Base-by-base conservation (phyloP, 768 basidiomycete species). In the Leccinum boreale region DNA sequence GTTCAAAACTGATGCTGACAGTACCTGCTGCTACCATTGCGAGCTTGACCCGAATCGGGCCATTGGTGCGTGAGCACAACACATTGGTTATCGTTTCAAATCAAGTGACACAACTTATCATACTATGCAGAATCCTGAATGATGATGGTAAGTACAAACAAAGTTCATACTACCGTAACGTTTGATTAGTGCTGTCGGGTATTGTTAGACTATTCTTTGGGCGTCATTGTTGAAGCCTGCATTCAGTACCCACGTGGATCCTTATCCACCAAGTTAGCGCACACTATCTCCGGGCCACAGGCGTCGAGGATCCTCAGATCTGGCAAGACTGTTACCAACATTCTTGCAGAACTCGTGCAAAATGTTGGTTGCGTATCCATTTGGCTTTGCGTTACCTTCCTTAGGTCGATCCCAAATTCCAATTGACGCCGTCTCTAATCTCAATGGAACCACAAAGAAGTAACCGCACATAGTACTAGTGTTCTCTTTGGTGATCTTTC, bases 331-430 rank as follows among this genome's bases (percentile, higher is more conserved):
- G 83, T 85, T 57, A 81, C 82, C 17, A 85, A 85, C 57, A 50
- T 89, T n/a, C 64, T 73, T 10, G 86, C 84, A 17, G 79, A 84
- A 33, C 74, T 89, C 15, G 52, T 81, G n/a, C 87, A 87, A 68
- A 69, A 31, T 31, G 11, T 31, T 79, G 65, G 86, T 86, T 31
- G 29, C 4, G 29, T 31, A 31, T 31, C 29, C 29, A 31, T 31
- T 12, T 31, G 31, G 17, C 11, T 33, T 28, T 39, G 23, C 46
- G 15, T 28, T 17, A 31, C 39, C 19, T 49, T 14, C 19, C 57
- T 19, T 17, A 31, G 35, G 35, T 44, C 53, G 26, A 6, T 12
- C 36, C 29, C 21, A 31, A 31, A 31, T 31, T 31, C 31, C 31
- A 15, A 23, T 45, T 58, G 26, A 61, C 26, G 3, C 24, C 31